Conservation (phyloP, 345 rosid genomes). For the Camelina neglecta region DNA sequence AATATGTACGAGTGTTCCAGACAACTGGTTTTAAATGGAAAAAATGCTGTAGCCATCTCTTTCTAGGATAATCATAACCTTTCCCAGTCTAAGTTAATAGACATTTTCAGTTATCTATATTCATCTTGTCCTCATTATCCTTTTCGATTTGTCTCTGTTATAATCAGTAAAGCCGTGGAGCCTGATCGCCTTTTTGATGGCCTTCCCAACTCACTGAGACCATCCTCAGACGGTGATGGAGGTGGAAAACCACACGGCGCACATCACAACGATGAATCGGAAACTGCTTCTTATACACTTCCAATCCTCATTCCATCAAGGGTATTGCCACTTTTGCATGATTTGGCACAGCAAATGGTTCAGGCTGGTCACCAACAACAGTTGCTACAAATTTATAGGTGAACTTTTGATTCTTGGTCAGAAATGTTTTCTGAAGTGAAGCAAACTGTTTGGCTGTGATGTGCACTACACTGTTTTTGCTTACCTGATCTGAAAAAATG, state of each 20-base stretch:
- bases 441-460: not conserved
- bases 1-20: conserved; percentile 1
- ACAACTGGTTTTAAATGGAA: not conserved
- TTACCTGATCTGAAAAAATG: conserved; percentile 15
- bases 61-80: not conserved
- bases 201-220: conserved; percentile 90
- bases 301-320: conserved; percentile 88
- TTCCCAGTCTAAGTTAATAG: not conserved
- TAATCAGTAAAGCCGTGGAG: conserved; percentile 87
- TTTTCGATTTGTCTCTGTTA: conserved; percentile 23
- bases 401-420: conserved; percentile 33
- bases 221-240: conserved; percentile 63
- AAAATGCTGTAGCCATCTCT: not conserved
- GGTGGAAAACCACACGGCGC: conserved; percentile 59
- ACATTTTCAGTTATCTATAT: conserved; percentile 6
- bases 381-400: conserved; percentile 77
- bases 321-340: conserved; percentile 86
- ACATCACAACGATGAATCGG: conserved; percentile 58
- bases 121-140: conserved; percentile 25
- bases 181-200: conserved; percentile 96
- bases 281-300: conserved; percentile 69
- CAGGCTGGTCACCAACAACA: conserved; percentile 89
- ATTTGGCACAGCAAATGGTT: conserved; percentile 91
- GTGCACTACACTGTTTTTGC: not conserved
- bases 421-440: not conserved